These are phyloP conservation scores for Akanthomyces dipterigenus DNA, from an alignment of 2,329 filamentous ascomycete genomes.

Conservation along the genomic window DNA sequence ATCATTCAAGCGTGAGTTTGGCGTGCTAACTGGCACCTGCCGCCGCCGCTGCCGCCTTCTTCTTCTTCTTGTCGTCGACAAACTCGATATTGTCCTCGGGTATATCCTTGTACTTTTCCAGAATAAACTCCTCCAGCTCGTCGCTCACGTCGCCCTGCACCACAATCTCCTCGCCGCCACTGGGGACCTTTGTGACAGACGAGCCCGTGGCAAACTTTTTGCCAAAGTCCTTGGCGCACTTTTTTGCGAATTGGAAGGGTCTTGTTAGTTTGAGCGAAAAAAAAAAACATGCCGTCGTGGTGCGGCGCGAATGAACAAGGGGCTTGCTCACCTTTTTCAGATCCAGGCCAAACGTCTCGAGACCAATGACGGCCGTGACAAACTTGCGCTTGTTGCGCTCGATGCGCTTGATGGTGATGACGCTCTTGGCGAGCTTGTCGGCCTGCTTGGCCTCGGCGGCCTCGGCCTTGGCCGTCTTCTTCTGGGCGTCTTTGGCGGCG, in stretches of 20 bases:
- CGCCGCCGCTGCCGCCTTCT: constrained; percentile 29
- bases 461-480: constrained; percentile 93
- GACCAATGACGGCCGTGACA: constrained; percentile 83
- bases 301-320: too few relatives aligned
- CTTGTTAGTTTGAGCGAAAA: background rate
- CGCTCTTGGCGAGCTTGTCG: constrained; percentile 73
- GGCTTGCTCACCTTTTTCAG: constrained; percentile 79
- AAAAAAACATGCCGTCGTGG: too few relatives aligned
- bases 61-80: constrained; percentile 95
- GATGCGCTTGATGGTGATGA: constrained; percentile 89
- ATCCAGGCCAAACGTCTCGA: constrained; percentile 86
- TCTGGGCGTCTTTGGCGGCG: constrained; percentile 90
- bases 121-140: constrained; percentile 85
- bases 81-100: constrained; percentile 93
- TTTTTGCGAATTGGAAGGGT: background rate
- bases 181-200: constrained; percentile 81
- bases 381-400: constrained; percentile 98
- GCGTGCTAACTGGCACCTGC: background rate
- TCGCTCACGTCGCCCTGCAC: constrained; percentile 96
- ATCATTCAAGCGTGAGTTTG: background rate
- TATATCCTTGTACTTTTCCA: constrained; percentile 83
- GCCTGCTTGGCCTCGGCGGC: constrained; percentile 77
- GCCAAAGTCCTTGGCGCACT: constrained; percentile 87
- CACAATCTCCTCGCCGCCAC: constrained; percentile 90
- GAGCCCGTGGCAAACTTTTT: constrained; percentile 98